phyloP scores from a whole-genome alignment of 129 eudicot species.

The Pittosporum tobira region DNA sequence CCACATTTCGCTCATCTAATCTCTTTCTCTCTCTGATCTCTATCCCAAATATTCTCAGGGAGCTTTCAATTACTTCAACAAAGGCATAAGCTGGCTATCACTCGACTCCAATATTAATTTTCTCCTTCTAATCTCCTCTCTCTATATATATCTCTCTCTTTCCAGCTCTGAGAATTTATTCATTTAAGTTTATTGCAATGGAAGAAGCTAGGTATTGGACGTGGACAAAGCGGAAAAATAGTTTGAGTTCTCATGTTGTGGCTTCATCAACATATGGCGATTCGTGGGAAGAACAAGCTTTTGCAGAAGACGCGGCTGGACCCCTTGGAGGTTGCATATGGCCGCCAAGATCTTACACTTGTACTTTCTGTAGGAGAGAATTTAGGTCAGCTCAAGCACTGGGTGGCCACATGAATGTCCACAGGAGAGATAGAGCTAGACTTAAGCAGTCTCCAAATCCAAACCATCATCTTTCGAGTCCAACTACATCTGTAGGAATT shows the following conservation, averaged over 20 bases:
- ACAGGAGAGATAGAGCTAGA: conserved; percentile 85
- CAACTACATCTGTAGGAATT: background rate
- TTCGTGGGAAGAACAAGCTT: conserved; percentile 95
- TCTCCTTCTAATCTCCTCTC: too few relatives aligned
- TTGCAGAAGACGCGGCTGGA: conserved; percentile 85
- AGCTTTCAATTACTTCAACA: conserved; percentile 34
- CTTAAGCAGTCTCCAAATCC: conserved; percentile 54
- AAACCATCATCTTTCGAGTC: conserved; percentile 17
- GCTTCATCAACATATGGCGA: conserved; percentile 33
- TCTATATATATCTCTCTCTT: too few relatives aligned
- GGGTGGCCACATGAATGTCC: conserved; percentile 91
- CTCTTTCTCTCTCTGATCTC: conserved; percentile 18
- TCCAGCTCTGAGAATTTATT: too few relatives aligned
- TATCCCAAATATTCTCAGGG: conserved; percentile 30
- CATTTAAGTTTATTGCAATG: conserved; percentile 12
- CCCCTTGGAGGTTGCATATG: conserved; percentile 78
- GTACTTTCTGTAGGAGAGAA: conserved; percentile 79
- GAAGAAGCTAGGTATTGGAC: conserved; percentile 58
- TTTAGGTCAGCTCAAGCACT: conserved; percentile 92
- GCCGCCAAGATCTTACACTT: conserved; percentile 97
- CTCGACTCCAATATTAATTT: too few relatives aligned
- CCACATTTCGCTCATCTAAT: conserved; percentile 28
- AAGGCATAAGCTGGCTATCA: conserved; percentile 34
- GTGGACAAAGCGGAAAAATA: conserved; percentile 40
- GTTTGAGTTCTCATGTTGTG: conserved; percentile 30